Base-by-base conservation (phyloP, 2,329 filamentous ascomycete species). In the Pyrenochaeta sp. region DNA sequence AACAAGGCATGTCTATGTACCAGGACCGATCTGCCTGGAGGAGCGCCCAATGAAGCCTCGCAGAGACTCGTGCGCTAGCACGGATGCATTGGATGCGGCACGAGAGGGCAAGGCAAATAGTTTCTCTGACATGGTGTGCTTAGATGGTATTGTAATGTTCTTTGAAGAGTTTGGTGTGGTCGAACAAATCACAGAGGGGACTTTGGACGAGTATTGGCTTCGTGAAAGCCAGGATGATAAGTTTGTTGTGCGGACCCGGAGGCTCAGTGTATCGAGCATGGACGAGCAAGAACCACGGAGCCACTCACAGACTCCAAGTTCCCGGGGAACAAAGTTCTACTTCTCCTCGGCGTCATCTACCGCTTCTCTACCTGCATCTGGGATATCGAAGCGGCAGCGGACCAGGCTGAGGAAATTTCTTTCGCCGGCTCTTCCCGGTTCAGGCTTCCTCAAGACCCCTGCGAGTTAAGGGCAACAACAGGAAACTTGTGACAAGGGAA, bases 71-170 rank as follows among this genome's bases (percentile, higher is more conserved):
- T 68, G 78, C 11, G 77, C 76, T 18, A 77, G 68, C 15, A 55
- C 77, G 45, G 75, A 78, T 21, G 67, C 72, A 1, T 78, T 78
- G 32, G 56, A 61, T 23, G 45, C 51, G 33, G 59, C 56, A n/a
- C 45, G 52, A 35, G 58, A 61, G 15, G 45, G 58, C 20, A 45
- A 53, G 40, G 53, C 49, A 21, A 61, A 54, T 54, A 61, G 61
- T 20, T 55, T 57, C 35, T 69, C 68, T 11, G 69, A 74, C 44
- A 32, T 63, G 36, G 45, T 62, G 20, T 62, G 56, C 5, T 56
- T 75, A 15, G 78, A 81, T 18, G 71, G 75, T 23, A 69, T 79
- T n/a, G 75, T 76, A 42, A 69, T 71, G 36, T 80, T 74, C 63
- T 79, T 81, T 44, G 70, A 76, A 18, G 69, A 68, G 2, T 74